Evolutionary conservation across 768 basidiomycete genomes (phyloP), one percentile per base, ranked within the genome.

Genomic region (Hortiboletus flavorubellus): DNA sequence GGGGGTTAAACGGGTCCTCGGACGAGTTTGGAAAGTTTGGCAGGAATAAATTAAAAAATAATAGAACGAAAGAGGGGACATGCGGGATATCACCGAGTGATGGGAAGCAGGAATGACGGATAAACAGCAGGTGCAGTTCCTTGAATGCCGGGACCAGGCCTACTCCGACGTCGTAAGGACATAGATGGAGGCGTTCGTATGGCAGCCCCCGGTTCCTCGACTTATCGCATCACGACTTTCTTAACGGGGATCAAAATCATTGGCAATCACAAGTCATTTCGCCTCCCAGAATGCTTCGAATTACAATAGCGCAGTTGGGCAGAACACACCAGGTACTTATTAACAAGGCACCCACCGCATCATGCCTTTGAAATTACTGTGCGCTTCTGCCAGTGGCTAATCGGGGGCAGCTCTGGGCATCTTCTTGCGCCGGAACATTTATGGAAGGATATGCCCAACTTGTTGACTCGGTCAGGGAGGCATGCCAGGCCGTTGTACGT

Each of bases 221-320:
- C 31, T 46, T 46, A 41, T 51, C 35, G 49, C 42, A 55, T 51
- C 53, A 7, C 4, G 2, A 23, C 23, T 9, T 39, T 16, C 18
- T 54, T n/a, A 59, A 65, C 64, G 64, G 64, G 63, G 64, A 65
- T 67, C 64, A 65, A 46, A 55, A 46, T 26, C 21, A 21, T 49
- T 30, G 47, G 39, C 41, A 61, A 38, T 6, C 47, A 1, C 55
- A 42, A 10, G 16, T 54, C 64, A 67, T 64, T 68, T 65, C 63
- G 66, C 60, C 49, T 68, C 64, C 60, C 51, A 38, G 16, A 21
- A 1, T 8, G 38, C 51, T 60, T 64, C 61, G 50, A 42, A 42
- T 42, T 21, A 26, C 53, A 53, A 53, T 37, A 48, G 49, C 51
- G 54, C 41, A 51, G 49, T 40, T 29, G 54, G 31, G 56, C 41